These are phyloP conservation scores for Conticribra guillardii DNA, from an alignment of 108 stramenopile species.

Conservation along the genomic window DNA sequence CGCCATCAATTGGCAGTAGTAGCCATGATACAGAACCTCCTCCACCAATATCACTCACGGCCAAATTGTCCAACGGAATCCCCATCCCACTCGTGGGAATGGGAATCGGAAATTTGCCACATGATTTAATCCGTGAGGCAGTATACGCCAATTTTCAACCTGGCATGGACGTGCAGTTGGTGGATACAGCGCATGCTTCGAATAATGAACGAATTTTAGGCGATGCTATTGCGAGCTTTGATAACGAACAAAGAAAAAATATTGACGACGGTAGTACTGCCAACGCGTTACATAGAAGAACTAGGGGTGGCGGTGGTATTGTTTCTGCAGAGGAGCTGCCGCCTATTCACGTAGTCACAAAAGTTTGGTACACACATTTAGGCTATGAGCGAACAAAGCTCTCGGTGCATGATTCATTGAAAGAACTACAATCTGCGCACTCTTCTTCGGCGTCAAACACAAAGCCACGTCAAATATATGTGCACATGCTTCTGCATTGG, in stretches of 20 bases:
- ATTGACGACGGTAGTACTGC: too few relatives aligned
- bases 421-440: constrained; percentile 26
- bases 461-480: constrained; percentile 38
- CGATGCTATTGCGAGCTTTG: constrained; percentile 52
- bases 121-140: constrained; percentile 48
- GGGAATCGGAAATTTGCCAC: constrained; percentile 82
- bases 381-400: constrained; percentile 85
- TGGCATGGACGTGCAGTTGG: constrained; percentile 56
- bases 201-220: constrained; percentile 76
- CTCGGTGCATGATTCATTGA: constrained; percentile 61
- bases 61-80: too few relatives aligned
- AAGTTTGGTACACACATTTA: constrained; percentile 92
- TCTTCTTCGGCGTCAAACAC: constrained; percentile 7
- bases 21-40: too few relatives aligned
- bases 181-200: constrained; percentile 81
- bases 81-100: constrained; percentile 77
- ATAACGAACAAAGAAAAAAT: too few relatives aligned
- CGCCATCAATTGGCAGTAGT: too few relatives aligned
- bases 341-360: constrained; percentile 84
- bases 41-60: too few relatives aligned
- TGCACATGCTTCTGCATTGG: constrained; percentile 89
- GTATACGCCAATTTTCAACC: constrained; percentile 28
- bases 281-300: too few relatives aligned
- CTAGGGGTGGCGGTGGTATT: too few relatives aligned
- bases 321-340: constrained; percentile 27